These are phyloP conservation scores for Mycena indigotica DNA, from an alignment of 768 basidiomycete genomes.

Conservation along the genomic window DNA sequence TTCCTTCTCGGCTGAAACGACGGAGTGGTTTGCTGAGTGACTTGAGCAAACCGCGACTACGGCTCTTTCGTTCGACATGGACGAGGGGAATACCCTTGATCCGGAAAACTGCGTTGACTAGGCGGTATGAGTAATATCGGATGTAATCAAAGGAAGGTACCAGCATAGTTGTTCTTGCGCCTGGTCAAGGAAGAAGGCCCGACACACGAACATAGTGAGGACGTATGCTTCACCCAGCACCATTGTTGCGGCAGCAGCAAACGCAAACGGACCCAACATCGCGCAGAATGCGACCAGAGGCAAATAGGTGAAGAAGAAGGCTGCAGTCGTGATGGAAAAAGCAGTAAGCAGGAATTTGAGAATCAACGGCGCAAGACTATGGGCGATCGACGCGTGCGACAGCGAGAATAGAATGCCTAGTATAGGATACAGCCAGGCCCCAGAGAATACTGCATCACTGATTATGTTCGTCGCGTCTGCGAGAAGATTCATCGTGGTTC, in stretches of 20 bases:
- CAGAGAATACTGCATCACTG: conserved; percentile 37
- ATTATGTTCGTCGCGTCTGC: conserved; percentile 23
- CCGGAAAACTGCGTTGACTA: conserved; percentile 9
- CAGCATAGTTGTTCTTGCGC: conserved; percentile 44
- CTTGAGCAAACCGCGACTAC: conserved; percentile 40
- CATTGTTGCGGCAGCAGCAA: conserved; percentile 50
- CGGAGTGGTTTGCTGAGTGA: conserved; percentile 51
- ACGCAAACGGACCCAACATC: conserved; percentile 65
- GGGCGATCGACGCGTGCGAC: conserved; percentile 39
- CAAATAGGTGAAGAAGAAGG: conserved; percentile 63
- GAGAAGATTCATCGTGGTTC: conserved; percentile 11
- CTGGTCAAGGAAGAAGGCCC: conserved; percentile 36
- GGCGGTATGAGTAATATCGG: background rate
- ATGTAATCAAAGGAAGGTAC: conserved; percentile 4
- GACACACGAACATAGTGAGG: conserved; percentile 38
- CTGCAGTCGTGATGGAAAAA: conserved; percentile 39
- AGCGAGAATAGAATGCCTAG: conserved; percentile 39
- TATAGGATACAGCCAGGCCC: conserved; percentile 42
- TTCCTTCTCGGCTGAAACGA: conserved; percentile 44
- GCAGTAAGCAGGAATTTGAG: conserved; percentile 42
- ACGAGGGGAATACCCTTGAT: conserved; percentile 6
- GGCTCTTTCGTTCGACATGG: conserved; percentile 34
- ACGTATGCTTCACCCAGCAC: conserved; percentile 44
- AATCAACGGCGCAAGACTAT: conserved; percentile 38
- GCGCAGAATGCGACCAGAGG: conserved; percentile 69